Base-by-base conservation (phyloP, 768 basidiomycete genomes). In the Russula earlei region DNA sequence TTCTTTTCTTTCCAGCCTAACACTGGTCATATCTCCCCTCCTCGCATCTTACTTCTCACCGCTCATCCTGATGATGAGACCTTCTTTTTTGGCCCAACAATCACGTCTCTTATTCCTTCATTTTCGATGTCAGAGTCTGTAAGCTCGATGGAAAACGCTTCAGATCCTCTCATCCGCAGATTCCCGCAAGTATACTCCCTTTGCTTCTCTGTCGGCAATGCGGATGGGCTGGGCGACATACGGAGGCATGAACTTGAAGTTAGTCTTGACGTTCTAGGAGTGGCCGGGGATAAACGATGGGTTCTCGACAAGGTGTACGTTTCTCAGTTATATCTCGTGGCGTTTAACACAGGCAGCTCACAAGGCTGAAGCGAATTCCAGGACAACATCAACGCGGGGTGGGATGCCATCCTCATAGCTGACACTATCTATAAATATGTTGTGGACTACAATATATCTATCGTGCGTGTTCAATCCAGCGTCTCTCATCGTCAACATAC, bases 51-150 rank as follows among this genome's bases (percentile, higher is more conserved):
- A 36, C 68, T 96, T 3, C 68, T 97, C 43, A 95, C 93, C 0
- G 91, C 93, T 25, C 93, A 97, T 67, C 93, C 93, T 2, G 93
- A 96, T 66, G 93, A 97, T 67, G 93, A 96, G 71, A 84, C 83
- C 67, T 80, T 94, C 77, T 97, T 97, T 76, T 97, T 97, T 67
- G 83, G 84, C 4, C 93, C 93, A 0, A 92, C 90, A 0, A 68
- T 95, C 14, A 70, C 84, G 31, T 75, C 78, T 2, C 74, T 93
- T 31, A 58, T 57, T 19, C 58, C 54, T 49, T 44, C 53, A 9
- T 49, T 29, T 31, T 20, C 20, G 17, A 17, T 25, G 14, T 20
- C 40, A 22, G 31, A 15, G 25, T 55, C 54, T 22, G 34, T 15
- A 11, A 46, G 27, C 34, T 9, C 43, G 20, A 34, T n/a, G 40